Base-by-base conservation (phyloP, 441 rosid species). In the Pelargonium myrrhifolium region DNA sequence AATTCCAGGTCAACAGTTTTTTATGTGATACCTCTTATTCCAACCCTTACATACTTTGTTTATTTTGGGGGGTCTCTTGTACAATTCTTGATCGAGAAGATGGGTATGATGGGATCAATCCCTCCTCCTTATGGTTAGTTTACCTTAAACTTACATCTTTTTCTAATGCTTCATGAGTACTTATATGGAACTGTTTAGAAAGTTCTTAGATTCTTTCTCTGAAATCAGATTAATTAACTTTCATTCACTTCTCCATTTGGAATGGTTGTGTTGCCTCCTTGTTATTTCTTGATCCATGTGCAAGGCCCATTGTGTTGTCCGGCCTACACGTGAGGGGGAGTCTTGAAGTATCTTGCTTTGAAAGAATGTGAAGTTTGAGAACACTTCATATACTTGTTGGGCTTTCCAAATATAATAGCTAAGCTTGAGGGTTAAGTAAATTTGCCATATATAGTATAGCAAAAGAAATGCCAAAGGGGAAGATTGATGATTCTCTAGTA, bases 81-180 rank as follows among this genome's bases (percentile, higher is more conserved):
- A 72, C 89, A 88, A 76, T 81, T 92, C 78, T 77, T 94, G 77
- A 82, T 89, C 64, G 98, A 94, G 92, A 94, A 88, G 94, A 83
- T 87, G 84, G 98, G 99, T 42, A 94, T 94, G 98, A 87, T 94
- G 91, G 98, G 99, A 66, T 74, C 87, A 71, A 55, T 85, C 78
- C 89, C 96, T 76, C 92, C 94, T 24, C 99, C 98, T 1, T 90
- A 83, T 63, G 99, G 99, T 90, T 67, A 79, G 94, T 78, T 71
- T 79, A 18, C n/a, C 80, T 71, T 75, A 43, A 28, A 72, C 73
- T 71, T 61, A 1, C 31, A 10, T 67, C 58, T n/a, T 15, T 51
- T 71, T 63, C 0, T 31, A 12, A 56, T 71, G 68, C 43, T 18
- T 55, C 26, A 18, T 47, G 0, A 17, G 3, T 47, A 14, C 53